Evolutionary conservation across 164 flowering plant genomes (phyloP).

Genomic region (Chimonanthus praecox): DNA sequence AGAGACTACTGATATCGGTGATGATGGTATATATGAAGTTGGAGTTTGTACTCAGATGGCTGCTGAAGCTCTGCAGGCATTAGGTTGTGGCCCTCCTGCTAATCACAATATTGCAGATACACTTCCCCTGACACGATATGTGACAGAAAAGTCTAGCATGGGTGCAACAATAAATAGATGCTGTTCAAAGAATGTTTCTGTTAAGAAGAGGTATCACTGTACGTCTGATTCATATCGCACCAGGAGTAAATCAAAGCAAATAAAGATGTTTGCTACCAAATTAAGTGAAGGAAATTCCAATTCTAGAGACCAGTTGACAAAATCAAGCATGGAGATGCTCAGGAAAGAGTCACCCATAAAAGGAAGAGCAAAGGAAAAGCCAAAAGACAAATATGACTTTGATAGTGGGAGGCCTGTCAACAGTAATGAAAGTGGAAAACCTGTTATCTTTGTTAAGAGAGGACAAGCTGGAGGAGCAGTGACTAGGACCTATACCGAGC

Average conservation of each 20-base stretch:
- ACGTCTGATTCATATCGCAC: slow-evolving; percentile 14
- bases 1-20: slow-evolving; percentile 13
- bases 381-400: slow-evolving; percentile 8
- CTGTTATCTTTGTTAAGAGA: slow-evolving; percentile 12
- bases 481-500: slow-evolving; percentile 7
- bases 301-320: slow-evolving; percentile 11
- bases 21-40: slow-evolving; percentile 27
- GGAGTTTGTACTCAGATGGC: slow-evolving; percentile 90
- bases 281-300: slow-evolving; percentile 12
- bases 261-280: slow-evolving; percentile 15
- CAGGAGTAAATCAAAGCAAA: slow-evolving; percentile 24
- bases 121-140: slow-evolving; percentile 8
- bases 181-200: slow-evolving; percentile 10
- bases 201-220: slow-evolving; percentile 10
- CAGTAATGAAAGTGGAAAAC: slow-evolving; percentile 10
- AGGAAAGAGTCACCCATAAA: slow-evolving; percentile 6
- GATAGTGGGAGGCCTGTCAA: slow-evolving; percentile 4
- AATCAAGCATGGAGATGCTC: slow-evolving; percentile 9
- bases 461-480: slow-evolving; percentile 7
- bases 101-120: slow-evolving; percentile 9
- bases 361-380: slow-evolving; percentile 11
- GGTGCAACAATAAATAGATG: slow-evolving; percentile 7
- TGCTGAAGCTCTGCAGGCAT: slow-evolving; percentile 92
- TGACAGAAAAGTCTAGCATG: slow-evolving; percentile 5
- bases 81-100: slow-evolving; percentile 31